These are phyloP conservation scores for Fragosphaeria purpurea DNA, from an alignment of 2,329 filamentous ascomycete genomes.

Conservation along the genomic window DNA sequence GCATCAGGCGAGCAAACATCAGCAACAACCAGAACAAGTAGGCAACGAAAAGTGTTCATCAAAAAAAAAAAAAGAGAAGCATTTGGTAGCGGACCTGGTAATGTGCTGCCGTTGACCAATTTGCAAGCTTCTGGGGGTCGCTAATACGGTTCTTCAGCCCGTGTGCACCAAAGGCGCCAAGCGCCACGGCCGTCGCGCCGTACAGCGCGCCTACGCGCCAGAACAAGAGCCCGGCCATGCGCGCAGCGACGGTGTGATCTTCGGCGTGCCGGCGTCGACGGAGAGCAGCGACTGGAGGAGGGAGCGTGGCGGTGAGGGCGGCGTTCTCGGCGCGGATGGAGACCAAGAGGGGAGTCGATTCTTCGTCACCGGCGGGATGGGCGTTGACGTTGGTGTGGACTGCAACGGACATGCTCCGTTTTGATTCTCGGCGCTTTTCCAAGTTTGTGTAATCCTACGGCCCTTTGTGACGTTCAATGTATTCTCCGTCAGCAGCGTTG, in stretches of 20 bases:
- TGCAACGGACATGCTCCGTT: conserved; percentile 6
- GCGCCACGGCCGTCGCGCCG: conserved; percentile 48
- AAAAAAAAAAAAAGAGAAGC: neutral
- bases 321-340: conserved; percentile 3
- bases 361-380: conserved; percentile 7
- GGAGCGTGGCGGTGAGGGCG: neutral
- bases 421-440: neutral
- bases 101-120: conserved; percentile 55
- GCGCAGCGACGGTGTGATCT: neutral
- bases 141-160: conserved; percentile 51
- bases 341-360: conserved; percentile 10
- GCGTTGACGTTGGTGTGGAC: conserved; percentile 5
- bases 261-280: neutral
- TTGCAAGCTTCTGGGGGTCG: conserved; percentile 48
- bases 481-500: too few species aligned
- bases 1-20: neutral
- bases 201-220: conserved; percentile 54
- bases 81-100: conserved; percentile 43
- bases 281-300: neutral
- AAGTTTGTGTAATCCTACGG: neutral
- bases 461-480: too few species aligned
- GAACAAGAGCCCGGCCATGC: conserved; percentile 26
- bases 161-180: conserved; percentile 60
- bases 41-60: too few species aligned
- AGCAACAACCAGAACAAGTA: neutral